Evolutionary conservation across 208 protist genomes (phyloP).

Genomic region (Trypanosoma congolense): DNA sequence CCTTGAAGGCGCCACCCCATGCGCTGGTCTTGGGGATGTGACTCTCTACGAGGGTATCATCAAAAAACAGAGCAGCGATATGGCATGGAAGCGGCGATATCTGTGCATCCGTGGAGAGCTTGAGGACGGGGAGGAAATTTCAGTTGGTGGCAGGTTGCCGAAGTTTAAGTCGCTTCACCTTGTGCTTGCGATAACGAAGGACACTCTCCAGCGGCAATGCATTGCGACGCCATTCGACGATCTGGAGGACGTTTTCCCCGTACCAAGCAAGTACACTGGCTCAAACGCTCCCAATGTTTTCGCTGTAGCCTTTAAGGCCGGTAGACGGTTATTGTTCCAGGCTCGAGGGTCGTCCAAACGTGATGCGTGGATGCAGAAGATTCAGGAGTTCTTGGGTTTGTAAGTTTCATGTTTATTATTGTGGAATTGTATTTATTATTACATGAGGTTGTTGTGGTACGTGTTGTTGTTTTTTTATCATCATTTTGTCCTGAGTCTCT

Average conservation of each 20-base stretch:
- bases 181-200: slow-evolving; percentile 66
- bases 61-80: slow-evolving; percentile 72
- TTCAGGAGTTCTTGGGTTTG: slow-evolving; percentile 78
- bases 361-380: slow-evolving; percentile 76
- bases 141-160: slow-evolving; percentile 38
- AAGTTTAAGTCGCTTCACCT: slow-evolving; percentile 67
- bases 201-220: slow-evolving; percentile 76
- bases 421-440: too few species aligned
- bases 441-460: too few species aligned
- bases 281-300: slow-evolving; percentile 68
- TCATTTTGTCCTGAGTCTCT: slow-evolving; percentile 14
- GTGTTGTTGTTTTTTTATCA: background rate
- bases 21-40: slow-evolving; percentile 43
- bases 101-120: slow-evolving; percentile 69
- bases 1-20: slow-evolving; percentile 57
- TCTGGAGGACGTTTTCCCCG: slow-evolving; percentile 71
- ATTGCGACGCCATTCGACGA: slow-evolving; percentile 70
- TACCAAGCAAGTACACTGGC: slow-evolving; percentile 72
- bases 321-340: slow-evolving; percentile 69
- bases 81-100: slow-evolving; percentile 72
- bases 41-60: slow-evolving; percentile 58
- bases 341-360: slow-evolving; percentile 55
- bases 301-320: slow-evolving; percentile 72
- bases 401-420: slow-evolving; percentile 27
- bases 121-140: slow-evolving; percentile 40